phyloP scores from a whole-genome alignment of 2,329 filamentous ascomycete species.

The Colletotrichum lupini region DNA sequence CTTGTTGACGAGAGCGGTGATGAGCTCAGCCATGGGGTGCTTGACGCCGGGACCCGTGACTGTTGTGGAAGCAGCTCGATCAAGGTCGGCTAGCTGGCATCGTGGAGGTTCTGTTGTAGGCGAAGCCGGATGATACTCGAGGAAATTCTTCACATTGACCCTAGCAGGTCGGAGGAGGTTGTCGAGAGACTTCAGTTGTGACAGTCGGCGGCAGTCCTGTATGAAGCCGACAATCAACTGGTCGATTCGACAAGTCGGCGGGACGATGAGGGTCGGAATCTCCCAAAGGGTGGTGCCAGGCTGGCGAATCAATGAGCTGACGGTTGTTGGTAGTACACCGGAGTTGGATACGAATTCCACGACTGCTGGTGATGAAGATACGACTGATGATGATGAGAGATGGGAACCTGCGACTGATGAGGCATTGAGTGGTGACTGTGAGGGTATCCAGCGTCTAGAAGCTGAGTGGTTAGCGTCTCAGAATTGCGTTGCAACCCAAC shows the following conservation, averaged over 20 bases:
- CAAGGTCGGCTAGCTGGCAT: constrained; percentile 32
- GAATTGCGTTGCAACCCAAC: constrained; percentile 36
- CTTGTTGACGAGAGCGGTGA: constrained; percentile 44
- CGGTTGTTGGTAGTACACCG: constrained; percentile 42
- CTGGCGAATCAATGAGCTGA: constrained; percentile 45
- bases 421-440: constrained; percentile 41
- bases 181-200: constrained; percentile 41
- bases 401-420: constrained; percentile 35
- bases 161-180: constrained; percentile 46
- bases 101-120: constrained; percentile 25
- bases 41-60: constrained; percentile 1
- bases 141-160: constrained; percentile 47
- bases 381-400: constrained; percentile 32
- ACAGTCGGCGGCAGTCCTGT: constrained; percentile 47
- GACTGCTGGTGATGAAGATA: constrained; percentile 37
- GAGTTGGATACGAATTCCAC: constrained; percentile 37
- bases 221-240: constrained; percentile 49
- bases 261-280: constrained; percentile 44
- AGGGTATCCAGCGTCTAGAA: constrained; percentile 46
- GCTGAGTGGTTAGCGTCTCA: constrained; percentile 44
- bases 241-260: constrained; percentile 47
- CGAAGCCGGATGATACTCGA: constrained; percentile 42
- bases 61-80: constrained; percentile 31
- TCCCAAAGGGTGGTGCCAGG: constrained; percentile 44
- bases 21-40: constrained; percentile 45